Evolutionary conservation across 495 filamentous ascomycete genomes (phyloP).

Genomic region (Penicillium angulare): DNA sequence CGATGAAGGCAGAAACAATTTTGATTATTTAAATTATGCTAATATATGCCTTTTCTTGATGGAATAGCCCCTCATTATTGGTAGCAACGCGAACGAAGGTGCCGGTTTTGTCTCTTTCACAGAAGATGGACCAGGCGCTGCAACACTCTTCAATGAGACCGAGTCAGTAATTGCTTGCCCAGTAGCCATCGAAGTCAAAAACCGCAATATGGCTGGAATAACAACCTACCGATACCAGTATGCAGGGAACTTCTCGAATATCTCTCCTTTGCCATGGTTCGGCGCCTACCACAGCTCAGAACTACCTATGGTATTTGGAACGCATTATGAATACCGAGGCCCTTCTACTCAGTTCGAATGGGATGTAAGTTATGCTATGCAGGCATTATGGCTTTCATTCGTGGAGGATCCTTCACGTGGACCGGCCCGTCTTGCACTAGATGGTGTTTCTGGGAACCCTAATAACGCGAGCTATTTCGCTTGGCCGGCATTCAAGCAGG

Average conservation of each 20-base stretch:
- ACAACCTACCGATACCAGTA: conserved; percentile 44
- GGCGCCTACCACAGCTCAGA: conserved; percentile 46
- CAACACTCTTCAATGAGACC: conserved; percentile 2
- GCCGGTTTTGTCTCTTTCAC: background rate
- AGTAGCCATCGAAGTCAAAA: conserved; percentile 8
- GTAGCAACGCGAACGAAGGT: background rate
- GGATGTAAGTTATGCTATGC: conserved; percentile 16
- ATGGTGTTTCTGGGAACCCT: conserved; percentile 2
- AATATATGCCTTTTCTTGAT: background rate
- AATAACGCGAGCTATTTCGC: conserved; percentile 3
- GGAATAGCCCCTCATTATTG: background rate
- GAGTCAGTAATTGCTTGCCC: too few relatives aligned
- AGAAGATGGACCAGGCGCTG: too few relatives aligned
- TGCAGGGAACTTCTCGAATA: conserved; percentile 46
- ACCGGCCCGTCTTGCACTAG: conserved; percentile 1
- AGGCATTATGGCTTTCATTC: conserved; percentile 7
- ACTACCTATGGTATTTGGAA: conserved; percentile 44
- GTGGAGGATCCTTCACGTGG: conserved; percentile 4
- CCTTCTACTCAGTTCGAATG: conserved; percentile 13
- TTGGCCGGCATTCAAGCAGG: conserved; percentile 6
- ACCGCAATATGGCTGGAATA: conserved; percentile 11
- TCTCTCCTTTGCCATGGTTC: conserved; percentile 35
- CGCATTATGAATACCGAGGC: conserved; percentile 18
- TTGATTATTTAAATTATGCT: background rate
- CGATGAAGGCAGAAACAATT: background rate